Evolutionary conservation across 1,139 yeast species (phyloP).

Genomic region (Candida dubliniensis): DNA sequence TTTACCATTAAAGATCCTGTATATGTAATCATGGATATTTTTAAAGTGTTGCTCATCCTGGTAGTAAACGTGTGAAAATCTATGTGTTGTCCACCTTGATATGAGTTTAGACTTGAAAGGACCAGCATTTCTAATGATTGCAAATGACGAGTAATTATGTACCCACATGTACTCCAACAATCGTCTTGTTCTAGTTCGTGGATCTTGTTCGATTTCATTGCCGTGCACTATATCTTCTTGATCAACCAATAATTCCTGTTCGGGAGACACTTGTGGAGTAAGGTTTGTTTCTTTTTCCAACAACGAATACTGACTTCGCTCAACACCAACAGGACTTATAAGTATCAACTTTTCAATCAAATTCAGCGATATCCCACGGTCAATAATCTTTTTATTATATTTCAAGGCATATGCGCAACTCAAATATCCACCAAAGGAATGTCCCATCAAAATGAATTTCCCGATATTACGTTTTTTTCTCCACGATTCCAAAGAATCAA

Average conservation of each 20-base stretch:
- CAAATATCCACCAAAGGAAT: conserved; percentile 90
- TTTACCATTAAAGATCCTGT: conserved; percentile 38
- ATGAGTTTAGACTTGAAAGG: conserved; percentile 39
- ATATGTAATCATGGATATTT: conserved; percentile 42
- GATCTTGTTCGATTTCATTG: conserved; percentile 11
- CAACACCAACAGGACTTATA: conserved; percentile 49
- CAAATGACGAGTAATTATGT: conserved; percentile 39
- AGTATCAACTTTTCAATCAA: conserved; percentile 42
- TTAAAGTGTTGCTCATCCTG: conserved; percentile 33
- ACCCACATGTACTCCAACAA: conserved; percentile 36
- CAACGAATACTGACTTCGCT: conserved; percentile 35
- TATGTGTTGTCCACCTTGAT: conserved; percentile 41
- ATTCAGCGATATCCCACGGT: conserved; percentile 20
- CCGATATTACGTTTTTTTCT: conserved; percentile 54
- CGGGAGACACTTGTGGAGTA: conserved; percentile 18
- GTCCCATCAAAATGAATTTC: conserved; percentile 77
- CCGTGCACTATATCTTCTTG: conserved; percentile 28
- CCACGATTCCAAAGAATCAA: conserved; percentile 87
- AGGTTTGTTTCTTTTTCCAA: conserved; percentile 20
- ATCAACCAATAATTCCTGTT: conserved; percentile 27
- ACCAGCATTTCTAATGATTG: conserved; percentile 36
- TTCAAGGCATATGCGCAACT: conserved; percentile 75
- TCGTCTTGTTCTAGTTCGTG: conserved; percentile 22
- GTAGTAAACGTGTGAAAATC: conserved; percentile 37
- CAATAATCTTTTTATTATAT: conserved; percentile 41